phyloP scores from a whole-genome alignment of 2,329 filamentous ascomycete species.

The Chaetomiaceae sp. region DNA sequence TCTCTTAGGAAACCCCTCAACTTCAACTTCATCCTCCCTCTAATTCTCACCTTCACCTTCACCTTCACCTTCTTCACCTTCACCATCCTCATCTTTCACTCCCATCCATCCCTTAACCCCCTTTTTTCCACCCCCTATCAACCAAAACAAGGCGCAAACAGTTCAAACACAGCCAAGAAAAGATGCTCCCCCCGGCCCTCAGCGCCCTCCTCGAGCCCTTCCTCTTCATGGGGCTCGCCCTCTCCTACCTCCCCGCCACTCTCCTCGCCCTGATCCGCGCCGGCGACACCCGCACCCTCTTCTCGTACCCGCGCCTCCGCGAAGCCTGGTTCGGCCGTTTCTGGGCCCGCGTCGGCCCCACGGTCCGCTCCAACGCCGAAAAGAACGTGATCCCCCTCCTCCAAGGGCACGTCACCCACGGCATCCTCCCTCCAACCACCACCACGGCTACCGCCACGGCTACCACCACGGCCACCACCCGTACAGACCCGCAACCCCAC shows the following conservation, averaged over 20 bases:
- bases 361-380: conserved; percentile 40
- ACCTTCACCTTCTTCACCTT: neutral
- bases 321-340: conserved; percentile 58
- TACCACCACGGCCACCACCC: too few species aligned
- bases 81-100: neutral
- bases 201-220: conserved; percentile 44
- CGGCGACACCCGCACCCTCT: conserved; percentile 35
- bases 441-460: neutral
- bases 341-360: conserved; percentile 53
- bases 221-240: conserved; percentile 48
- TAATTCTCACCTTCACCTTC: neutral
- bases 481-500: conserved; percentile 32
- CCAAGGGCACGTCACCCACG: conserved; percentile 42
- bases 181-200: conserved; percentile 12
- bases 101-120: neutral
- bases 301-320: conserved; percentile 40
- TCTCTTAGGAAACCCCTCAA: neutral
- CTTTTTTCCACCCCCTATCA: neutral
- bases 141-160: too few species aligned
- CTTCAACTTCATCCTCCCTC: neutral
- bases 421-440: conserved; percentile 30
- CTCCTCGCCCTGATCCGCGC: conserved; percentile 40
- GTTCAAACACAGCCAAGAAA: neutral
- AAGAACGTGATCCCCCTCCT: conserved; percentile 50
- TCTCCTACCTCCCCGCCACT: conserved; percentile 49